These are phyloP conservation scores for Plasmodium blacklocki DNA, from an alignment of 169 alveolate species.

Conservation along the genomic window DNA sequence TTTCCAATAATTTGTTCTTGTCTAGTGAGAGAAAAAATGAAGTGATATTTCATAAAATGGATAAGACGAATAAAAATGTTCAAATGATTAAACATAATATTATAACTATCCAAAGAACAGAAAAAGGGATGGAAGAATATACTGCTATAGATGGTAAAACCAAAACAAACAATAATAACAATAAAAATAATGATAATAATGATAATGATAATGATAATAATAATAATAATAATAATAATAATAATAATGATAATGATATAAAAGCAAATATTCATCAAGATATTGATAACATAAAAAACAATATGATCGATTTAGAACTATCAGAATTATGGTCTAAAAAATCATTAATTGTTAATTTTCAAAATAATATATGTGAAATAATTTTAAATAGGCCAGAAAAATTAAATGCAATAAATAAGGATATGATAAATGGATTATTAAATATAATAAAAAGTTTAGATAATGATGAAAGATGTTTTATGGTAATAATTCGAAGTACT, in stretches of 20 bases:
- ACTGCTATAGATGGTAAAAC: too few relatives aligned
- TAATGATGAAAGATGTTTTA: conserved; percentile 60
- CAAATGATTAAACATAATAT: conserved; percentile 12
- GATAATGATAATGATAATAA: neutral
- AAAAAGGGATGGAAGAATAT: too few relatives aligned
- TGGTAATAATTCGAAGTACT: conserved; percentile 31
- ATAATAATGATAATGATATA: neutral
- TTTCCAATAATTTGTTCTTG: neutral
- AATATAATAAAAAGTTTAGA: conserved; percentile 55
- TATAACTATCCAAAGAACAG: neutral
- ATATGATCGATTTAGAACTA: conserved; percentile 49
- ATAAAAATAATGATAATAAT: neutral
- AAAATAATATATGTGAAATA: conserved; percentile 59
- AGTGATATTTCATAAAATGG: conserved; percentile 31
- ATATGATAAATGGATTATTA: conserved; percentile 56
- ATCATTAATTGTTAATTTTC: conserved; percentile 38
- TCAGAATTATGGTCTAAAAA: conserved; percentile 67
- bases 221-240: neutral
- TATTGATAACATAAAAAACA: conserved; percentile 2
- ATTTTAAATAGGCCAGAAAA: conserved; percentile 65
- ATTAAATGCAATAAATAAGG: conserved; percentile 69
- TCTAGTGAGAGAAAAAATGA: conserved; percentile 14
- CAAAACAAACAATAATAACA: neutral
- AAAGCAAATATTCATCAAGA: neutral
- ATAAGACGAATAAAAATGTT: neutral